Base-by-base conservation (phyloP, 305 asterid genomes). In the Euphrasia arctica region DNA sequence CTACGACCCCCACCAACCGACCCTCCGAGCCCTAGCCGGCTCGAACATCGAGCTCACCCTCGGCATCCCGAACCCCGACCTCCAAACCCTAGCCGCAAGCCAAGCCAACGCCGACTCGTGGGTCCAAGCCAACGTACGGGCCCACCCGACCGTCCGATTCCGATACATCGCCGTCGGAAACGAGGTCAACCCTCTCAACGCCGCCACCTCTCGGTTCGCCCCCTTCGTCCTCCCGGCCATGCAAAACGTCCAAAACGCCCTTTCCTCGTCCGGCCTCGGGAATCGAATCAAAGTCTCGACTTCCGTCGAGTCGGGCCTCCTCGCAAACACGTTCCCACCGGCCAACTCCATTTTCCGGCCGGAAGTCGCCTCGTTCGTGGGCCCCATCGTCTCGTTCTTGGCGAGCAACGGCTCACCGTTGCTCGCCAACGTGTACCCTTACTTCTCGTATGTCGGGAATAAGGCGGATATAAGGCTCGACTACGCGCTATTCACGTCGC, bases 141-240 rank as follows among this genome's bases (percentile, higher is more conserved):
- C 66, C 75, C 72, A 67, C 36, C 74, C 79, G 1, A 56, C 66
- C 52, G 85, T 22, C 66, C 75, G 28, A 18, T 25, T 52, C 5
- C 22, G 28, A 27, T 85, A 85, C 79, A 85, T 90, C 0, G 82
- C 85, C 0, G 91, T 85, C 13, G 97, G 97, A 14, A 85, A 90
- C 14, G 90, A 83, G 65, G 86, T 83, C 11, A 73, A 74, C 68
- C 85, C 83, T 9, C 1, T 68, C 1, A 60, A 50, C 8, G 45
- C 57, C 0, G 79, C 66, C 62, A 62, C 78, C 0, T 34, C 78
- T 3, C 66, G 10, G 10, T 72, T 65, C 22, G 74, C 45, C 7
- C 39, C 8, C 0, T 69, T 70, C 56, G 73, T 85, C 49, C 77
- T 78, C 39, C 78, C 78, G 0, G 85, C 88, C 55, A 56, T 85